These are phyloP conservation scores for Coemansia sp. DNA, from an alignment of 192 early-diverging fungal genomes.

Conservation along the genomic window DNA sequence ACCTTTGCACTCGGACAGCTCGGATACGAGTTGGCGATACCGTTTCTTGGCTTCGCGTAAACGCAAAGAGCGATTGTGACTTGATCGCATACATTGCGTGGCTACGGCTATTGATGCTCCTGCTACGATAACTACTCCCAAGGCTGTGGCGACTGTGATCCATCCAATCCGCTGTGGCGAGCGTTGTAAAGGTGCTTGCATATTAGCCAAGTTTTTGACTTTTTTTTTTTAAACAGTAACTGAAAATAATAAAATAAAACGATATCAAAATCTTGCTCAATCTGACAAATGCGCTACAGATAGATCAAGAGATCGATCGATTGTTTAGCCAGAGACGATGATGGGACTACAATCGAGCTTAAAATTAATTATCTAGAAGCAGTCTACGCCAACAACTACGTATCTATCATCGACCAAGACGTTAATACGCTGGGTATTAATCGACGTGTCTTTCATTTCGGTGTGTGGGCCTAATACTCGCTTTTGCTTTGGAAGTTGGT, in stretches of 20 bases:
- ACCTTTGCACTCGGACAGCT: slow-evolving; percentile 47
- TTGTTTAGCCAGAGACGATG: not conserved
- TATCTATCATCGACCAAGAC: slow-evolving; percentile 34
- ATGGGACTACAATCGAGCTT: slow-evolving; percentile 7
- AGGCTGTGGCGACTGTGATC: slow-evolving; percentile 12
- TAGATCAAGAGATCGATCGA: not conserved
- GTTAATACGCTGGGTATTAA: slow-evolving; percentile 29
- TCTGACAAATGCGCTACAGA: not conserved
- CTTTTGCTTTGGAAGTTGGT: slow-evolving; percentile 24
- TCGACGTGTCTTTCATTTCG: slow-evolving; percentile 22
- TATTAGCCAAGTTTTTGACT: not conserved
- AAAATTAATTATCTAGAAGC: slow-evolving; percentile 16
- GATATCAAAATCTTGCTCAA: not conserved
- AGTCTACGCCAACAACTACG: slow-evolving; percentile 39
- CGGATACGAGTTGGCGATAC: slow-evolving; percentile 28
- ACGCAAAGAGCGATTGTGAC: slow-evolving; percentile 28
- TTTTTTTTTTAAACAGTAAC: not conserved
- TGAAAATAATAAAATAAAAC: not conserved
- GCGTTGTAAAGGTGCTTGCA: slow-evolving; percentile 3
- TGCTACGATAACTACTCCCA: slow-evolving; percentile 21
- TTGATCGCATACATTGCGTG: slow-evolving; percentile 25
- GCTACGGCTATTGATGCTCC: slow-evolving; percentile 23
- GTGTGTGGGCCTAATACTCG: slow-evolving; percentile 37
- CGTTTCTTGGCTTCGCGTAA: slow-evolving; percentile 32
- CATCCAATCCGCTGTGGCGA: slow-evolving; percentile 2